These are phyloP conservation scores for Ogataea paraovalis DNA, from an alignment of 805 yeast genomes.

Conservation along the genomic window DNA sequence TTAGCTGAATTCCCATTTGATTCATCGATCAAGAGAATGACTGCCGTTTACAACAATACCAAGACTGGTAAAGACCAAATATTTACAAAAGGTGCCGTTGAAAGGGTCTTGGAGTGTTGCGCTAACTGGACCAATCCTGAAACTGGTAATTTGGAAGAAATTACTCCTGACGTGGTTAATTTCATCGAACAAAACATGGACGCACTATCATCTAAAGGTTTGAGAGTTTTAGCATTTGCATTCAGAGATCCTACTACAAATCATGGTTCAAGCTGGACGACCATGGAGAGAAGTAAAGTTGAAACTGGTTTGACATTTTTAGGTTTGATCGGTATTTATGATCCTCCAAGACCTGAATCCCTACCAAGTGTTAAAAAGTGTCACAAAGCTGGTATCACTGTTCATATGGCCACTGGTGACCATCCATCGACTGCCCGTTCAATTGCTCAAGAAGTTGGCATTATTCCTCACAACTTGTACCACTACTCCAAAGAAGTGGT, in stretches of 20 bases:
- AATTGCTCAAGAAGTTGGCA: conserved; percentile 79
- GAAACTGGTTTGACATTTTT: conserved; percentile 54
- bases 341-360: conserved; percentile 74
- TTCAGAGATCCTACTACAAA: conserved; percentile 30
- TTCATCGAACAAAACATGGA: conserved; percentile 54
- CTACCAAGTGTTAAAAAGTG: conserved; percentile 60
- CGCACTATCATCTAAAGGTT: conserved; percentile 58
- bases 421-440: conserved; percentile 76
- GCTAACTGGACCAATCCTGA: conserved; percentile 44
- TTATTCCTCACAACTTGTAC: conserved; percentile 57
- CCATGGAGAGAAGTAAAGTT: conserved; percentile 38
- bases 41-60: conserved; percentile 46
- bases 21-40: conserved; percentile 69
- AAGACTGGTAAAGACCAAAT: conserved; percentile 25
- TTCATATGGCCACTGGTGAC: conserved; percentile 81
- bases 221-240: conserved; percentile 73
- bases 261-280: conserved; percentile 27
- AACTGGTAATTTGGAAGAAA: conserved; percentile 27
- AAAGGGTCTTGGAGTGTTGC: conserved; percentile 58
- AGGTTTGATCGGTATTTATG: conserved; percentile 75
- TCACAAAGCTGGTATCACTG: conserved; percentile 72
- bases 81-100: conserved; percentile 75
- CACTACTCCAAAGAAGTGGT: conserved; percentile 54
- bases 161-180: conserved; percentile 39
- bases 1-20: conserved; percentile 71